Base-by-base conservation (phyloP, 768 basidiomycete genomes). In the Stropharia rugosoannulata region DNA sequence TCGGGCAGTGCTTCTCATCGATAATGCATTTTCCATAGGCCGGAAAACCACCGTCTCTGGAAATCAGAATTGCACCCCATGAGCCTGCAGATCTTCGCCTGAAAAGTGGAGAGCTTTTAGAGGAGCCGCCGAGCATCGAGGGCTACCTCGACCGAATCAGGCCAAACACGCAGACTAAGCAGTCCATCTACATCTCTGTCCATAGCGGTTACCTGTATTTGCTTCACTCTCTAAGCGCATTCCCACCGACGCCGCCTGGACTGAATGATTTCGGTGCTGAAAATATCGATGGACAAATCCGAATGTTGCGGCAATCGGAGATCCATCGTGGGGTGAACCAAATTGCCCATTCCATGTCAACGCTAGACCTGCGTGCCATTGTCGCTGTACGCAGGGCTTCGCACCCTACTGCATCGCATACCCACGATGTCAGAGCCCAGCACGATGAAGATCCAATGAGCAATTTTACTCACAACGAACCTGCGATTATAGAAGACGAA, bases 71-170 rank as follows among this genome's bases (percentile, higher is more conserved):
- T 1, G 86, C 83, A 5, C 79, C 85, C 49, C 95, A 98, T 68
- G 77, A 73, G 19, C 81, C 86, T 4, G 80, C 68, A 13, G 66
- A 66, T 53, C 61, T 82, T 46, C 75, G 74, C 59, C 63, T 78
- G n/a, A 75, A 71, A 59, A 69, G 78, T 69, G 75, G 74, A 66
- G 74, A 68, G 71, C 63, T 72, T 37, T 65, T 95, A 15, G 70
- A 80, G 35, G 92, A 95, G 62, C 95, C 95, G 1, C 85, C 87
- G 0, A 81, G 84, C 0, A 75, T 96, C 45, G 95, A 98, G 70
- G 95, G 95, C 2, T 97, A 90, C 70, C 73, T 95, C 41, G 82
- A 90, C 57, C 85, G 86, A 45, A 78, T 91, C 62, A 80, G 76
- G 59, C 78, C 83, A 2, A 84, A 81, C 60, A 75, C 81, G 16